Conservation (phyloP, 768 basidiomycete species). For the Cystobasidium onofrii region DNA sequence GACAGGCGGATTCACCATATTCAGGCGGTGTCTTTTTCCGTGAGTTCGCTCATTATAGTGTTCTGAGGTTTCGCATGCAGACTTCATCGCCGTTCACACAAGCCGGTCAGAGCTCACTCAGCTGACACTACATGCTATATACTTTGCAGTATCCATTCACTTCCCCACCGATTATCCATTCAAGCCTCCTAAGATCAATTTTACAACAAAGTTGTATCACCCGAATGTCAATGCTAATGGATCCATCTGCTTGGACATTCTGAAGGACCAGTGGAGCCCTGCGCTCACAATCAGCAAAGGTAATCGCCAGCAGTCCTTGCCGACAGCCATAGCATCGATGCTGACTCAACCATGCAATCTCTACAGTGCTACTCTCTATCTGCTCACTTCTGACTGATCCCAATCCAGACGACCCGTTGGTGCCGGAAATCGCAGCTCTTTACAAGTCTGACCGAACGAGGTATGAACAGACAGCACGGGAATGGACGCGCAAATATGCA, state of each 20-base stretch:
- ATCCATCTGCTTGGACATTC: constrained; percentile 94
- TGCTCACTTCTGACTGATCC: constrained; percentile 99
- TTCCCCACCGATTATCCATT: constrained; percentile 78
- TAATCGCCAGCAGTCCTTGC: constrained; percentile 42
- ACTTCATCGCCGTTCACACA: neutral
- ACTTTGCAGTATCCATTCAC: constrained; percentile 59
- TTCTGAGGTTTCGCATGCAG: neutral
- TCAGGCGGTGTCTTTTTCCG: constrained; percentile 97
- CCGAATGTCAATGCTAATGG: constrained; percentile 99
- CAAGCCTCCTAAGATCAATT: constrained; percentile 99
- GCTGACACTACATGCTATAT: neutral
- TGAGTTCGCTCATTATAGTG: constrained; percentile 24
- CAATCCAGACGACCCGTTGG: constrained; percentile 96
- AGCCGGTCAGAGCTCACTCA: neutral
- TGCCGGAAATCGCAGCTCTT: constrained; percentile 93
- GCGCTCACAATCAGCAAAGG: constrained; percentile 99
- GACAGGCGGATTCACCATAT: constrained; percentile 93
- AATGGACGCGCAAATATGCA: constrained; percentile 85
- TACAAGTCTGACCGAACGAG: constrained; percentile 98
- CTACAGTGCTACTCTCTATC: constrained; percentile 81
- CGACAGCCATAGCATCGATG: neutral
- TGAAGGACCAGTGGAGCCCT: constrained; percentile 98
- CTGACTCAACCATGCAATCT: neutral
- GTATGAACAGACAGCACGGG: constrained; percentile 94
- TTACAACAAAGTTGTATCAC: constrained; percentile 99